phyloP scores from a whole-genome alignment of 2,329 filamentous ascomycete species.

The Colletotrichum sp. region DNA sequence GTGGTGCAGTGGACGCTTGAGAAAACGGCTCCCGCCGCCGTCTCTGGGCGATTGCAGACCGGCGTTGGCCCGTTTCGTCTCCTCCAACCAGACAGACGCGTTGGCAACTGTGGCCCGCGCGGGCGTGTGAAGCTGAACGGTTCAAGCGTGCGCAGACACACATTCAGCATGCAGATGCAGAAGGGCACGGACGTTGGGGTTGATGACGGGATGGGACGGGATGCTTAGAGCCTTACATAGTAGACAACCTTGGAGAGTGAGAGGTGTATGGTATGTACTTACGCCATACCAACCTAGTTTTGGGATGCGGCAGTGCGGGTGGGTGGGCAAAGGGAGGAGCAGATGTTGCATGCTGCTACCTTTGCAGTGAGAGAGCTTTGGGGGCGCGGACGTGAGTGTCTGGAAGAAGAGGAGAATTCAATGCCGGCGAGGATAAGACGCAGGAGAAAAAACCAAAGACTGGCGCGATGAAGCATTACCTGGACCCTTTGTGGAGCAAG shows the following conservation, averaged over 20 bases:
- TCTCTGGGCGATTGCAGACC: neutral
- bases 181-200: neutral
- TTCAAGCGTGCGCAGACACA: neutral
- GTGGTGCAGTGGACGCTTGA: neutral
- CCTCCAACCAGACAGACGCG: neutral
- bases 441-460: neutral
- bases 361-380: neutral
- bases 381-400: neutral
- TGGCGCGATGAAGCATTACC: slow-evolving; percentile 5
- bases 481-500: slow-evolving; percentile 8
- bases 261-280: neutral
- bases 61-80: neutral
- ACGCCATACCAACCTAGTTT: neutral
- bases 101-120: neutral
- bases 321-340: neutral
- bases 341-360: neutral
- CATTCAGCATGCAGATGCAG: neutral
- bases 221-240: neutral
- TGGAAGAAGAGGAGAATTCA: neutral
- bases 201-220: neutral
- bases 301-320: neutral
- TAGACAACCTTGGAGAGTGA: neutral
- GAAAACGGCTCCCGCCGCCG: neutral
- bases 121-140: neutral
- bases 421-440: neutral